These are phyloP conservation scores for Salicornia ramosissima DNA, from an alignment of 148 eudicot species.

Conservation along the genomic window DNA sequence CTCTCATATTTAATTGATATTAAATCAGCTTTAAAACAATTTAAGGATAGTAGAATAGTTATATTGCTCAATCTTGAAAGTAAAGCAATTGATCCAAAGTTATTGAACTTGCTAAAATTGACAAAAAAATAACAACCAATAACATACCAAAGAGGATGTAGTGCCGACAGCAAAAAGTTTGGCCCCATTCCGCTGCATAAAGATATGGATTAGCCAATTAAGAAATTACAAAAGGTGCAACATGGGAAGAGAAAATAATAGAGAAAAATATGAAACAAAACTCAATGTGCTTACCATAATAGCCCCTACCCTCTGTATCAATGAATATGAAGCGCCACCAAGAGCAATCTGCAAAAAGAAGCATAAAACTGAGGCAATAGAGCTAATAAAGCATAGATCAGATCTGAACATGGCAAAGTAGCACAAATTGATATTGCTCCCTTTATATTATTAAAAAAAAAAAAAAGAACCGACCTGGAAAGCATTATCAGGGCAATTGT, in stretches of 20 bases:
- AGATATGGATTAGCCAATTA: slow-evolving; percentile 4
- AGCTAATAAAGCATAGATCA: not conserved
- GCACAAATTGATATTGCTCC: not conserved
- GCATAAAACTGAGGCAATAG: slow-evolving; percentile 13
- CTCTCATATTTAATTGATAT: too few relatives aligned
- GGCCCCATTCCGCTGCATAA: slow-evolving; percentile 76
- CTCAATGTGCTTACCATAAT: slow-evolving; percentile 52
- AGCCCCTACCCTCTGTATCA: slow-evolving; percentile 80
- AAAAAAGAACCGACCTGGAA: slow-evolving; percentile 63
- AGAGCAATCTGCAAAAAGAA: slow-evolving; percentile 56
- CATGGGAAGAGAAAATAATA: not conserved
- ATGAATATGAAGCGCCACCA: slow-evolving; percentile 72
- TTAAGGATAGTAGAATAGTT: too few relatives aligned
- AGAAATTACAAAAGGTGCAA: not conserved
- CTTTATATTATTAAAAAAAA: too few relatives aligned
- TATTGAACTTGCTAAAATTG: not conserved
- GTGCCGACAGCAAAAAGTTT: slow-evolving; percentile 95
- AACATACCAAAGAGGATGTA: slow-evolving; percentile 78
- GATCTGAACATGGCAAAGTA: not conserved
- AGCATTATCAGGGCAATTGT: slow-evolving; percentile 87
- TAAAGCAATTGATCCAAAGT: not conserved
- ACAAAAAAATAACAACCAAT: not conserved
- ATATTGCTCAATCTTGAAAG: not conserved
- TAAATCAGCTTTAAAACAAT: too few relatives aligned
- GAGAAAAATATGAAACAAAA: not conserved